These are phyloP conservation scores for Cerrena zonata DNA, from an alignment of 1,284 basidiomycete species.

Conservation along the genomic window DNA sequence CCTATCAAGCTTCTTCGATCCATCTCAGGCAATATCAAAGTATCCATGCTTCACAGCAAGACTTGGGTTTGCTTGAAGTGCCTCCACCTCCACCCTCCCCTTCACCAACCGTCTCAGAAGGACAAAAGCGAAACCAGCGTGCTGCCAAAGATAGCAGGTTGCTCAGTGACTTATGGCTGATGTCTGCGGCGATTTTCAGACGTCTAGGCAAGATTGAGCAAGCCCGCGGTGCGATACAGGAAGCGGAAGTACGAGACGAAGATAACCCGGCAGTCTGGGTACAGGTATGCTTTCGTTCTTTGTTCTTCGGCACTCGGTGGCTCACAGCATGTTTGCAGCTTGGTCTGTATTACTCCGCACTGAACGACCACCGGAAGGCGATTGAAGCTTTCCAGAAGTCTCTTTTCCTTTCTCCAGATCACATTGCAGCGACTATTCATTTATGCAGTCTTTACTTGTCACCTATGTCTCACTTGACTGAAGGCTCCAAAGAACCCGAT, in stretches of 20 bases:
- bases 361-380: constrained; percentile 56
- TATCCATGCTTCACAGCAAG: constrained; percentile 33
- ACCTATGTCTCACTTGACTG: constrained; percentile 19
- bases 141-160: constrained; percentile 64
- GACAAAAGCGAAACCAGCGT: constrained; percentile 39
- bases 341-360: constrained; percentile 66
- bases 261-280: constrained; percentile 90
- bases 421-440: constrained; percentile 72
- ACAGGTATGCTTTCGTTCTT: constrained; percentile 51
- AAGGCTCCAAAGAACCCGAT: constrained; percentile 20
- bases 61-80: constrained; percentile 26
- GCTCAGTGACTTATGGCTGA: constrained; percentile 86
- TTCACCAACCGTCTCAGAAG: constrained; percentile 31
- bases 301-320: not conserved
- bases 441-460: constrained; percentile 71
- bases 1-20: constrained; percentile 82
- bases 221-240: constrained; percentile 84
- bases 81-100: constrained; percentile 35
- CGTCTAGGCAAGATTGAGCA: constrained; percentile 86
- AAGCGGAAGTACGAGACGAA: constrained; percentile 87
- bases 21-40: constrained; percentile 68
- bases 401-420: constrained; percentile 70
- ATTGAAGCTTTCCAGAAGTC: constrained; percentile 78
- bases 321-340: constrained; percentile 48
- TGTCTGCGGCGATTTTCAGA: constrained; percentile 90